phyloP scores from a whole-genome alignment of 2,329 filamentous ascomycete species.

The Fusarium anthophilum region DNA sequence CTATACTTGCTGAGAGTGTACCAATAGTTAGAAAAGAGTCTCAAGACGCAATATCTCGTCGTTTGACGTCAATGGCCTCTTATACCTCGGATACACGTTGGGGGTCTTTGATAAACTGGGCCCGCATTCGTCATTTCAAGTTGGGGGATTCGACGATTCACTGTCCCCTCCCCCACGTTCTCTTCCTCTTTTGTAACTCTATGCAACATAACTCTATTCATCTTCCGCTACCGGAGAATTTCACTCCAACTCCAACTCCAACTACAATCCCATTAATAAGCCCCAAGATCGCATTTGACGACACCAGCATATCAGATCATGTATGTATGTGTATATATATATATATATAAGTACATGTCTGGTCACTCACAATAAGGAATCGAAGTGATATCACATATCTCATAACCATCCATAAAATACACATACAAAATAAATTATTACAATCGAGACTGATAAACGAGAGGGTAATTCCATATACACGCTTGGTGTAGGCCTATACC shows the following conservation, averaged over 20 bases:
- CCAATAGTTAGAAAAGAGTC: not conserved
- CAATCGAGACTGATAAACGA: constrained; percentile 40
- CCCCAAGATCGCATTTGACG: not conserved
- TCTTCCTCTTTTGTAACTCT: constrained; percentile 13
- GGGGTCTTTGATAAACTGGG: constrained; percentile 23
- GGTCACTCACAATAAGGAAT: not conserved
- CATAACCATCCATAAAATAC: constrained; percentile 1
- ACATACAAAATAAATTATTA: constrained; percentile 42
- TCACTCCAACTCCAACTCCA: not conserved
- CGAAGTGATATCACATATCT: not conserved
- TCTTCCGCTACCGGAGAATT: constrained; percentile 15
- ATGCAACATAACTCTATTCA: not conserved
- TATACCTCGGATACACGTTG: constrained; percentile 2
- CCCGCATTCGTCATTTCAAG: constrained; percentile 40
- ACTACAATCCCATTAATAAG: not conserved
- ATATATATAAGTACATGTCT: not conserved
- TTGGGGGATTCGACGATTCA: constrained; percentile 26
- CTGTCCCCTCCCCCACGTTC: constrained; percentile 20
- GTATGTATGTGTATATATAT: not conserved
- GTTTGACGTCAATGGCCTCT: constrained; percentile 17
- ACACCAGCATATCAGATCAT: not conserved
- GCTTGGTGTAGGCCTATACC: constrained; percentile 25
- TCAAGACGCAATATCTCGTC: not conserved
- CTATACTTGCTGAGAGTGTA: not conserved
- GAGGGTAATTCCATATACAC: constrained; percentile 38